Evolutionary conservation across 1,284 basidiomycete genomes (phyloP), one percentile per base, ranked within the genome.

Genomic region (Naganishia cerealis): DNA sequence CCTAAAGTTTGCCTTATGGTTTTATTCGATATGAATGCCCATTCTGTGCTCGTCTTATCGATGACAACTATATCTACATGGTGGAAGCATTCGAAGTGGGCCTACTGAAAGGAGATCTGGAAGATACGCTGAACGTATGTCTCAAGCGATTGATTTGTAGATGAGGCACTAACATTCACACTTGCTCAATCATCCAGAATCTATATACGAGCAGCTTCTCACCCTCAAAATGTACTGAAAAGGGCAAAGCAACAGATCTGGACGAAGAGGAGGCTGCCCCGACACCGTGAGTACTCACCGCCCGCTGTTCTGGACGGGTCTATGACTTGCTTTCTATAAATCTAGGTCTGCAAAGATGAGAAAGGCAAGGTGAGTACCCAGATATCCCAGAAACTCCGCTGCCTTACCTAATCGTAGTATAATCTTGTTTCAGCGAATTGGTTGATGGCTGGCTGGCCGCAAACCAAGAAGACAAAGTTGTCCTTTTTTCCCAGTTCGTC

Each of bases 1-100:
- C 12, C n/a, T n/a, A 13, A 18, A 48, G 40, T 12, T 38, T 33
- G n/a, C 29, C 38, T 50, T 26, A 13, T 13, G 2, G n/a, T 13
- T 13, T 15, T 38, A 42, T 16, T 36, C 48, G n/a, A 29, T 46
- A 52, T 43, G 66, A 73, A 1, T 81, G 80, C 65, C 80, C 80
- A 1, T 61, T 78, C 58, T 81, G 80, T 59, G 75, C 80, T 48
- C 57, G 58, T 0, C 61, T 71, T n/a, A 72, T 81, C 39, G 69
- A 72, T 43, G 73, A 68, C n/a, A 67, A 70, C 2, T 73, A 69
- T 43, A 56, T 79, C 18, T 81, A 78, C 72, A 69, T 74, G 1
- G 75, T 75, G 0, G 62, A 69, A 1, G 79, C 77, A 3, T 77
- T 74, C 69, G 66, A 74, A 18, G 77, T 26, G 65, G 52, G 38